phyloP scores from a whole-genome alignment of 2,329 filamentous ascomycete species.

The Periconia sp. region DNA sequence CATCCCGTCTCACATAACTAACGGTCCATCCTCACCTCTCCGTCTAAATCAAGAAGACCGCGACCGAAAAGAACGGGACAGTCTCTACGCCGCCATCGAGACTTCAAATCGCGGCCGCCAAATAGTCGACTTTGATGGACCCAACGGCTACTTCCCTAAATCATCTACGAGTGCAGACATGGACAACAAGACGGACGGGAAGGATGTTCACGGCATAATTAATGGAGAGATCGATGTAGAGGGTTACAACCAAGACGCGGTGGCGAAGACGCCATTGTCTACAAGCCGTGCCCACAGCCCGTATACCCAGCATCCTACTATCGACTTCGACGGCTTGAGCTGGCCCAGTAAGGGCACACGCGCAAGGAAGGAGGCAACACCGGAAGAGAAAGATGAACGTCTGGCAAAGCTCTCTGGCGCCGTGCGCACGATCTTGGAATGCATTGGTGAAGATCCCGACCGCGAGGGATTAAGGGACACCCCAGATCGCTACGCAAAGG shows the following conservation, averaged over 20 bases:
- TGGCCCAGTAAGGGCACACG: constrained; percentile 65
- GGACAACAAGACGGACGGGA: constrained; percentile 7
- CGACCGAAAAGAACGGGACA: constrained; percentile 57
- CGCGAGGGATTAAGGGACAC: constrained; percentile 65
- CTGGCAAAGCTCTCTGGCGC: constrained; percentile 63
- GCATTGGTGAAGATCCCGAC: constrained; percentile 66
- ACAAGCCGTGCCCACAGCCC: constrained; percentile 56
- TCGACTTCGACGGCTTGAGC: constrained; percentile 59
- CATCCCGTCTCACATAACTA: constrained; percentile 59
- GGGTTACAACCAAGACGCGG: constrained; percentile 55
- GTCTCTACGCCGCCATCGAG: constrained; percentile 60
- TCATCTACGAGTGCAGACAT: constrained; percentile 17
- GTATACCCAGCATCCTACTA: constrained; percentile 53
- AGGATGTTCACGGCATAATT: constrained; percentile 15
- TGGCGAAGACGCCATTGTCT: constrained; percentile 53
- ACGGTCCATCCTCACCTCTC: constrained; percentile 58
- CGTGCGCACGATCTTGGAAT: constrained; percentile 65
- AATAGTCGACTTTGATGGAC: constrained; percentile 48
- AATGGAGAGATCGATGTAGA: constrained; percentile 46
- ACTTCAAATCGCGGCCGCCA: constrained; percentile 56
- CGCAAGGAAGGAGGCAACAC: constrained; percentile 59
- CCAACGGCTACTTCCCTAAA: constrained; percentile 33
- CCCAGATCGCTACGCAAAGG: constrained; percentile 88
- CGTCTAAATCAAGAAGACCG: constrained; percentile 50
- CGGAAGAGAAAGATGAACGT: constrained; percentile 59